phyloP scores from a whole-genome alignment of 2,329 filamentous ascomycete genomes.

The Paraphaeosphaeria sporulosa region DNA sequence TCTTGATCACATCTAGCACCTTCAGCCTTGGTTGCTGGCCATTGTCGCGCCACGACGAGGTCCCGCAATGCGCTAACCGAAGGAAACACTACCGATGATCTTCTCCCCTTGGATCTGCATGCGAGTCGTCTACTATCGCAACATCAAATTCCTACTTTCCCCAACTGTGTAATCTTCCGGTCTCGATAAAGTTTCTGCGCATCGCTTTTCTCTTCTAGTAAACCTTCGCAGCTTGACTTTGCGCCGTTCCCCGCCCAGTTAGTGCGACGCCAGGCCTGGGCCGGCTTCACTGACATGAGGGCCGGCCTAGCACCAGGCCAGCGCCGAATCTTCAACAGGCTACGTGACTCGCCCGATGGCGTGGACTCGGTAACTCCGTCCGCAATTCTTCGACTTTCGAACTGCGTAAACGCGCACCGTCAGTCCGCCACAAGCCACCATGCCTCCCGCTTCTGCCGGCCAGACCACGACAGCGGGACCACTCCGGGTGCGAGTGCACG shows the following conservation, averaged over 20 bases:
- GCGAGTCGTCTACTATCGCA: not conserved
- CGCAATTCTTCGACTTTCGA: not conserved
- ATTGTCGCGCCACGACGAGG: too few species aligned
- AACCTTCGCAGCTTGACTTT: not conserved
- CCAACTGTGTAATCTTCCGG: slow-evolving; percentile 5
- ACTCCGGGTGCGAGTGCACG: slow-evolving; percentile 2
- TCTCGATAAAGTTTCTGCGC: not conserved
- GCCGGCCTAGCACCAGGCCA: not conserved
- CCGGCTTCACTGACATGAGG: not conserved
- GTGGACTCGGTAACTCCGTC: slow-evolving; percentile 5
- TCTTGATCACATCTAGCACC: too few species aligned
- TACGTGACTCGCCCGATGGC: slow-evolving; percentile 5
- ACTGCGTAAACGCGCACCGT: not conserved
- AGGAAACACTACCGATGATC: not conserved
- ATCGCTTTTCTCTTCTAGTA: not conserved
- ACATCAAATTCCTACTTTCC: not conserved
- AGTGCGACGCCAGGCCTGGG: not conserved
- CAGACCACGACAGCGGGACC: not conserved
- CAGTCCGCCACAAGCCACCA: slow-evolving; percentile 7
- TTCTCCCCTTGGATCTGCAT: too few species aligned
- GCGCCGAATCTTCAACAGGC: not conserved
- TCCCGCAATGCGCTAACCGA: too few species aligned
- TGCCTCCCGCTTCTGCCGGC: not conserved
- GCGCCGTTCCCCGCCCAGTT: not conserved
- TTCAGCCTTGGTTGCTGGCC: too few species aligned